Evolutionary conservation across 129 eudicot genomes (phyloP).

Genomic region (Cynara cardunculus): DNA sequence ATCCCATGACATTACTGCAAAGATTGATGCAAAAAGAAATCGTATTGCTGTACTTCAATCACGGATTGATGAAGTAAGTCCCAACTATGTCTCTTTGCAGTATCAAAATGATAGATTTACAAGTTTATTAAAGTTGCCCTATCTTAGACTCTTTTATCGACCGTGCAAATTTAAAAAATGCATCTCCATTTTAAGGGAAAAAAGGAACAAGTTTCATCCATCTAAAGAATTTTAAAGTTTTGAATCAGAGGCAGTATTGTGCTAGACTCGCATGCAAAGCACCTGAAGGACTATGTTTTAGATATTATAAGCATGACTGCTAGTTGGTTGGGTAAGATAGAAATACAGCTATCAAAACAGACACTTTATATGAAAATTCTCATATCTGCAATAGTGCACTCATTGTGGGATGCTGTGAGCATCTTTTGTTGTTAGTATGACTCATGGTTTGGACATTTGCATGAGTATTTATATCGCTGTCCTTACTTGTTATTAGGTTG

Average conservation of each 20-base stretch:
- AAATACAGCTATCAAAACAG: too few relatives aligned
- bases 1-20: conserved; percentile 55
- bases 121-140: neutral
- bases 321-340: too few relatives aligned
- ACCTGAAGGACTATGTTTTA: neutral
- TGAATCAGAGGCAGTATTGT: neutral
- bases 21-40: conserved; percentile 60
- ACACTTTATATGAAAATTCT: too few relatives aligned
- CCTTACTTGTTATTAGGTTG: neutral
- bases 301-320: neutral
- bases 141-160: neutral
- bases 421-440: neutral
- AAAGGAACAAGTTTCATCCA: neutral
- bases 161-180: neutral
- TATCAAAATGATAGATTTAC: neutral
- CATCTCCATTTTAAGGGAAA: neutral
- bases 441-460: neutral
- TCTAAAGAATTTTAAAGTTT: neutral
- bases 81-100: neutral
- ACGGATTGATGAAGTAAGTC: conserved; percentile 66
- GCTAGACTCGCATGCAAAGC: neutral
- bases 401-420: neutral
- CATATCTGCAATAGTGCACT: too few relatives aligned
- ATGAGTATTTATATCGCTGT: neutral
- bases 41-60: conserved; percentile 50